phyloP scores from a whole-genome alignment of 1,284 basidiomycete genomes.

The Stygiomarasmius scandens region DNA sequence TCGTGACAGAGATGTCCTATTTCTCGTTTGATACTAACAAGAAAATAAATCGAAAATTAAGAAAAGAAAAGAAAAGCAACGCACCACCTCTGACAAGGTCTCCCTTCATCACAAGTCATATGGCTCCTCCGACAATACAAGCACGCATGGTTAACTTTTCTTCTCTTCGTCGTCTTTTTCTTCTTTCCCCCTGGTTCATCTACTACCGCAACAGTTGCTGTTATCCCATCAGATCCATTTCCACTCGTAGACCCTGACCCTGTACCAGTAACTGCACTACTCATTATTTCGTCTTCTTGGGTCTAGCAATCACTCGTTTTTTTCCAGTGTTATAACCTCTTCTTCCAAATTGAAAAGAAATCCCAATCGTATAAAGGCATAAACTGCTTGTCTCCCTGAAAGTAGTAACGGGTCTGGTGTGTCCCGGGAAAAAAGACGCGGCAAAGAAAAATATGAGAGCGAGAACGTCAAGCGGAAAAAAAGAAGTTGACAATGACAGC shows the following conservation, averaged over 20 bases:
- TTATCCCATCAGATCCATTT: neutral
- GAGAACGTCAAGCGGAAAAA: no score
- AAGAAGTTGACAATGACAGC: no score
- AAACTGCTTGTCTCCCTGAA: no score
- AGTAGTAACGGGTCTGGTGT: no score
- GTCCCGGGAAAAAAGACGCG: no score
- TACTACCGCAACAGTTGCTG: neutral
- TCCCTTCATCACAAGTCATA: conserved; percentile 91
- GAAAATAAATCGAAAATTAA: conserved; percentile 10
- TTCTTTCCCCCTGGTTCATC: conserved; percentile 38
- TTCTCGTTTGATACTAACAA: conserved; percentile 83
- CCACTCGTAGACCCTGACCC: neutral
- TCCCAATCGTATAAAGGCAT: no score
- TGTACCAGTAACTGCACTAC: no score
- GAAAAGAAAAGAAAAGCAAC: conserved; percentile 29
- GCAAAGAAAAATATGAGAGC: no score
- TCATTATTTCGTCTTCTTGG: no score
- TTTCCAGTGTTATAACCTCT: no score
- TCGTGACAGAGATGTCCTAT: conserved; percentile 91
- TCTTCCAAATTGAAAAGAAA: no score
- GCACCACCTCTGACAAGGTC: conserved; percentile 90
- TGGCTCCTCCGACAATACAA: conserved; percentile 92
- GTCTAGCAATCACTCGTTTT: no score
- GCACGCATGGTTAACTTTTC: conserved; percentile 90
- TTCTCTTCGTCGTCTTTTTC: conserved; percentile 68